Conservation (phyloP, 1,139 yeast species). For the Pichia sp. region DNA sequence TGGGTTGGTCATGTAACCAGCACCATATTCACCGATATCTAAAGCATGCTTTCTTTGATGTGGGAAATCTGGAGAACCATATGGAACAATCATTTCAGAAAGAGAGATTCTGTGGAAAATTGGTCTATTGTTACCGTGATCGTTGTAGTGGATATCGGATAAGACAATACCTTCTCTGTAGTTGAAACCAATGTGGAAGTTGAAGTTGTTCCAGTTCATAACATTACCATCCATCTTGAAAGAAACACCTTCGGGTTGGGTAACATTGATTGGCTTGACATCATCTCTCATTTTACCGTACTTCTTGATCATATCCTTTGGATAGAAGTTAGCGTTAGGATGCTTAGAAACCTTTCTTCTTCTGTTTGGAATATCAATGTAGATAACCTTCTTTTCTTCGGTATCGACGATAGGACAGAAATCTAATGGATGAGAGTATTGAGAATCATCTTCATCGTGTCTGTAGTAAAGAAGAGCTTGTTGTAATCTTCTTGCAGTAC, state of each 20-base stretch:
- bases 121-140: conserved; percentile 69
- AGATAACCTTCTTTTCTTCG: conserved; percentile 64
- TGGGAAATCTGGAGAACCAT: conserved; percentile 76
- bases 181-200: conserved; percentile 78
- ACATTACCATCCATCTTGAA: conserved; percentile 67
- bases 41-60: conserved; percentile 85
- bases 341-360: conserved; percentile 70
- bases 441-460: conserved; percentile 76
- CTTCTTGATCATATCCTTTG: conserved; percentile 58
- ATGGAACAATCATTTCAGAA: conserved; percentile 84
- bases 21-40: conserved; percentile 87
- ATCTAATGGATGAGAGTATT: conserved; percentile 80
- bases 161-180: conserved; percentile 83
- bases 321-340: conserved; percentile 69
- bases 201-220: conserved; percentile 75
- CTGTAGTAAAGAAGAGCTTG: conserved; percentile 82
- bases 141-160: conserved; percentile 70
- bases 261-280: conserved; percentile 60
- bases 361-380: conserved; percentile 70
- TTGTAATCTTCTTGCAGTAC: conserved; percentile 69
- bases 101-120: conserved; percentile 76
- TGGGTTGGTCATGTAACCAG: conserved; percentile 82
- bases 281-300: conserved; percentile 63
- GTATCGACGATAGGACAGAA: conserved; percentile 82
- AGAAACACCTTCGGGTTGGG: conserved; percentile 83